phyloP scores from a whole-genome alignment of 2,329 filamentous ascomycete genomes.

The Paraphaeosphaeria minitans region DNA sequence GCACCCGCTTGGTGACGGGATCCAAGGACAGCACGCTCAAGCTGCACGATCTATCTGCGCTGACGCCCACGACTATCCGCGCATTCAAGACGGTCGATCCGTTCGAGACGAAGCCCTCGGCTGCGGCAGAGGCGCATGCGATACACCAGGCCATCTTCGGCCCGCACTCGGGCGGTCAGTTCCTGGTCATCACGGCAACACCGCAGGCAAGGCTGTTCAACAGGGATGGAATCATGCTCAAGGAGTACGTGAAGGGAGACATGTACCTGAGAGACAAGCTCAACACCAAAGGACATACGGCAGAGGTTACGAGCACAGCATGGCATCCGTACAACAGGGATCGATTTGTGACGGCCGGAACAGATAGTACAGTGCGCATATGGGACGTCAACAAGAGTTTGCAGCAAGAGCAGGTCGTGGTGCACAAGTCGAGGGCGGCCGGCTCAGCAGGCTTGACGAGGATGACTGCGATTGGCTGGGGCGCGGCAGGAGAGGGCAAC shows the following conservation, averaged over 20 bases:
- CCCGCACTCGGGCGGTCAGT: conserved; percentile 74
- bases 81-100: conserved; percentile 94
- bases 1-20: conserved; percentile 83
- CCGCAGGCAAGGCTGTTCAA: conserved; percentile 88
- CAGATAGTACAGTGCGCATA: conserved; percentile 92
- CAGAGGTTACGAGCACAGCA: conserved; percentile 84
- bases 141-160: conserved; percentile 89
- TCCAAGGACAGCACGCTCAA: conserved; percentile 92
- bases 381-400: conserved; percentile 95
- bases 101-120: conserved; percentile 72
- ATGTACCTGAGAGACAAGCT: conserved; percentile 98
- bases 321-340: conserved; percentile 91
- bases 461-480: conserved; percentile 94
- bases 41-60: conserved; percentile 91
- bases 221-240: conserved; percentile 82
- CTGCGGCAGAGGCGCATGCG: conserved; percentile 80
- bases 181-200: conserved; percentile 87
- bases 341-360: conserved; percentile 85
- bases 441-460: conserved; percentile 88
- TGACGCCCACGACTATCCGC: conserved; percentile 92
- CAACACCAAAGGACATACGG: conserved; percentile 95
- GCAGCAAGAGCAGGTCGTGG: conserved; percentile 89
- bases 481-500: conserved; percentile 73
- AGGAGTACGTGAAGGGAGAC: conserved; percentile 94
- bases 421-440: conserved; percentile 90